Conservation (phyloP, 768 basidiomycete genomes). For the Crucibulum laeve region DNA sequence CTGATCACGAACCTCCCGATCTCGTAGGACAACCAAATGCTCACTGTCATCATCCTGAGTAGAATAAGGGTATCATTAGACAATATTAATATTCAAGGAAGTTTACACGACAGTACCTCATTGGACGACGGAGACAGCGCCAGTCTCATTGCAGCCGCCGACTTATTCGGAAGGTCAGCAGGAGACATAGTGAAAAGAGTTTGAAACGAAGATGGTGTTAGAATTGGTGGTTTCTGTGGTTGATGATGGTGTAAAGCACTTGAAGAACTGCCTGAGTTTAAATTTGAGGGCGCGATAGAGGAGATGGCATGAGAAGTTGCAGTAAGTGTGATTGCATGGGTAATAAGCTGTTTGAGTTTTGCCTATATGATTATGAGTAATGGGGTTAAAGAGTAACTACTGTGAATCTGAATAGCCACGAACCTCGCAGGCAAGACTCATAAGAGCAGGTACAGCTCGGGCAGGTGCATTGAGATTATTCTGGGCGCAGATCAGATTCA, state of each 20-base stretch:
- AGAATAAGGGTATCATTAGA: not conserved
- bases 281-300: constrained; percentile 59
- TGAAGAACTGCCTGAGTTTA: constrained; percentile 16
- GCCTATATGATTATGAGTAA: constrained; percentile 44
- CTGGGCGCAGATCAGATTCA: constrained; percentile 79
- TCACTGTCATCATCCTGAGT: constrained; percentile 46
- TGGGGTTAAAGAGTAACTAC: constrained; percentile 1
- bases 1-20: constrained; percentile 63
- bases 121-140: constrained; percentile 29
- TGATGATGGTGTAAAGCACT: constrained; percentile 23
- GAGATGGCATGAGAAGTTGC: constrained; percentile 72
- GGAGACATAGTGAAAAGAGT: constrained; percentile 76
- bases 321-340: constrained; percentile 73
- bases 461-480: constrained; percentile 61
- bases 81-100: not conserved
- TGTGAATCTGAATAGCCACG: constrained; percentile 9
- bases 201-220: constrained; percentile 70
- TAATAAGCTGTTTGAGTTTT: constrained; percentile 80
- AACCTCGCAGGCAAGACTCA: constrained; percentile 79
- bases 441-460: constrained; percentile 59
- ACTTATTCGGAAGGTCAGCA: constrained; percentile 72
- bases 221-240: constrained; percentile 36
- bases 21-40: constrained; percentile 49
- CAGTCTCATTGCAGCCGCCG: constrained; percentile 72
- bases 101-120: constrained; percentile 4